Base-by-base conservation (phyloP, 306 rosid species). In the Begonia fuchsioides region DNA sequence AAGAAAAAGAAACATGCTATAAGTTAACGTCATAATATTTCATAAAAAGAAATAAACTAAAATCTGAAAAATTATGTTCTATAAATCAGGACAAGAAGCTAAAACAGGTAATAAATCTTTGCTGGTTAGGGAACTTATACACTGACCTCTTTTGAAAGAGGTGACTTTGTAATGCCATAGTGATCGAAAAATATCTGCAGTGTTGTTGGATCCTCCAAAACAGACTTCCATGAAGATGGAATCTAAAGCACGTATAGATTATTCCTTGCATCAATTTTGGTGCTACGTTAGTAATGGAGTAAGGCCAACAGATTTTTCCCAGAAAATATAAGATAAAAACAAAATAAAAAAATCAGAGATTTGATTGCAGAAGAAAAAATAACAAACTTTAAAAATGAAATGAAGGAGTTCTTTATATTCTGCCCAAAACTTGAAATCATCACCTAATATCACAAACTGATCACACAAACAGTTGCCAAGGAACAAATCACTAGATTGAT, bases 171-270 rank as follows among this genome's bases (percentile, higher is more conserved):
- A 69, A 81, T 67, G 67, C 82, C 76, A 62, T 90, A 90, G 80
- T 81, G 82, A 70, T 90, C 98, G 61, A 90, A 90, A 72, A 76
- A 90, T 60, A 79, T 73, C 68, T 90, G 92, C 26, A 90, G 76
- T 0, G 98, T 85, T 46, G 92, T 69, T 68, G 98, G 78, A 59
- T 90, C 98, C 70, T 90, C 98, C 77, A 90, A 68, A 63, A 79
- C 82, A 17, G 94, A 56, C 72, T 80, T 81, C 98, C 98, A 90
- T 63, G 94, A 70, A 39, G 98, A 66, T 35, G 98, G 98, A 54
- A 90, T 85, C 98, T 90, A 78, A 62, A 73, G 71, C 50, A 61
- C 55, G 43, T 54, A 58, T 67, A 16, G 53, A 62, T 61, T 66
- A 58, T 48, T 50, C 58, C 18, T 47, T 58, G 45, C 45, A 41